Evolutionary conservation across 768 basidiomycete genomes (phyloP).

Genomic region (Suillus plorans): DNA sequence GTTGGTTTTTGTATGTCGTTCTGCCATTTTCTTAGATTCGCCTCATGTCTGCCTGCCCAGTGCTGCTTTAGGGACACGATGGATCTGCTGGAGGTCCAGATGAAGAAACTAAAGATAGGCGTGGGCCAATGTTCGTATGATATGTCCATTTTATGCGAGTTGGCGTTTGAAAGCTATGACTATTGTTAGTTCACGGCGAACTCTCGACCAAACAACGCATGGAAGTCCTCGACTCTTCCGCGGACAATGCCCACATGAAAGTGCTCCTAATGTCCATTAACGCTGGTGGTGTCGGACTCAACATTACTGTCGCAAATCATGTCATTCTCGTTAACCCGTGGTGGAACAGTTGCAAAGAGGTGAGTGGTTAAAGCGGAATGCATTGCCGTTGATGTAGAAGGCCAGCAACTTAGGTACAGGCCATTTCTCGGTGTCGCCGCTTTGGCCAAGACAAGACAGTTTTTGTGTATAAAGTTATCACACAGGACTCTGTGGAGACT

Average conservation of each 20-base stretch:
- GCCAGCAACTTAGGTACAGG: background rate
- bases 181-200: background rate
- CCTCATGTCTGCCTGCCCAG: background rate
- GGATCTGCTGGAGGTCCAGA: background rate
- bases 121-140: background rate
- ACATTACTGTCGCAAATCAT: conserved; percentile 1
- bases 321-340: background rate
- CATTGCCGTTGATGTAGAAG: background rate
- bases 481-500: background rate
- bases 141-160: background rate
- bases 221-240: background rate
- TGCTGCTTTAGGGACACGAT: background rate
- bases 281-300: conserved; percentile 4
- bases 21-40: background rate
- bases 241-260: background rate
- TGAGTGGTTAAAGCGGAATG: background rate
- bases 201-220: background rate
- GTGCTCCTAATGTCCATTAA: conserved; percentile 1
- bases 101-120: background rate
- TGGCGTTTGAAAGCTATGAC: background rate
- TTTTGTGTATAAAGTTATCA: background rate
- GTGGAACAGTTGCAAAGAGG: background rate
- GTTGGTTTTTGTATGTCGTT: background rate
- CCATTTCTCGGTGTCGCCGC: background rate
- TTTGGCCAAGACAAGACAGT: conserved; percentile 2